These are phyloP conservation scores for Flaveria floridana DNA, from an alignment of 140 eudicot genomes.

Conservation along the genomic window DNA sequence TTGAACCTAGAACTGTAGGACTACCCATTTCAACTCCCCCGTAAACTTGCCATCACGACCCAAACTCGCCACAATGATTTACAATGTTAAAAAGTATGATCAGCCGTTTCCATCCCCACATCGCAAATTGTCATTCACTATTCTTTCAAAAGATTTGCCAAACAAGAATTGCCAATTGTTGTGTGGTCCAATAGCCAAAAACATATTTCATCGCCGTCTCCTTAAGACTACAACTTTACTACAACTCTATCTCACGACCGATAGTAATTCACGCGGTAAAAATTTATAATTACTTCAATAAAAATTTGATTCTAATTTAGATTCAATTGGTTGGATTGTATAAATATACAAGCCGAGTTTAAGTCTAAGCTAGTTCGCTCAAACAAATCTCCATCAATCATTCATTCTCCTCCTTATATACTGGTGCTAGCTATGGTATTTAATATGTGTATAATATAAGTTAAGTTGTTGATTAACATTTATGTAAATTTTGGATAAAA, in stretches of 20 bases:
- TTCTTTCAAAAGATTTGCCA: conserved; percentile 14
- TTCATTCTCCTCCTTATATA: neutral
- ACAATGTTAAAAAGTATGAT: conserved; percentile 12
- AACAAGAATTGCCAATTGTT: conserved; percentile 1
- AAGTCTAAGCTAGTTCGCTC: neutral
- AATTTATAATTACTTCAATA: no score
- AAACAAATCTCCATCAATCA: neutral
- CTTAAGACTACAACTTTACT: neutral
- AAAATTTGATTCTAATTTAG: neutral
- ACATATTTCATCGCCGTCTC: neutral
- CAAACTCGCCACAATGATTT: neutral
- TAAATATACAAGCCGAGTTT: no score
- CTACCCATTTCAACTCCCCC: neutral
- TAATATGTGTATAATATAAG: no score
- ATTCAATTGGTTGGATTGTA: neutral
- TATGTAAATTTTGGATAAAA: no score
- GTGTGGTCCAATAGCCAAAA: neutral
- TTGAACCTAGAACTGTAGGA: neutral
- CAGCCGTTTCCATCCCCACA: conserved; percentile 12
- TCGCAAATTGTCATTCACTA: neutral
- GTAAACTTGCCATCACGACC: neutral
- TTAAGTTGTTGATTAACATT: no score
- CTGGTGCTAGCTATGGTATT: neutral
- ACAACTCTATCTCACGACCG: neutral
- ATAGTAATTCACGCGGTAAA: neutral